These are phyloP conservation scores for Fusarium hainanense DNA, from an alignment of 2,329 filamentous ascomycete genomes.

Conservation along the genomic window DNA sequence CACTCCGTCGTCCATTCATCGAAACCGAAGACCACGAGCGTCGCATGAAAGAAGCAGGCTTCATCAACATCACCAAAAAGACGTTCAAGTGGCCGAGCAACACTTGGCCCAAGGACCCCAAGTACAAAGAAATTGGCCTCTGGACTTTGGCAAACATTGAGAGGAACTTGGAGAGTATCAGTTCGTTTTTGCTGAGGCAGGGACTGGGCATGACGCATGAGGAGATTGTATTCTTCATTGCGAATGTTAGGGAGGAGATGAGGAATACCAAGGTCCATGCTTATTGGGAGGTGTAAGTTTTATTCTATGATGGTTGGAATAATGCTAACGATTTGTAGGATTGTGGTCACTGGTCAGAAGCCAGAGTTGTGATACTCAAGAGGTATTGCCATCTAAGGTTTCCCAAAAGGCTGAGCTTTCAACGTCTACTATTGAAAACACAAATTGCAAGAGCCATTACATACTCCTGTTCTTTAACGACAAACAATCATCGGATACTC, in stretches of 20 bases:
- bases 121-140: slow-evolving; percentile 20
- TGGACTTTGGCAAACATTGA: slow-evolving; percentile 29
- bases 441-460: no score
- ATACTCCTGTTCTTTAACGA: no score
- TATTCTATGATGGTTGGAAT: accelerated
- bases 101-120: slow-evolving; percentile 28
- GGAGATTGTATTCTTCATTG: slow-evolving; percentile 15
- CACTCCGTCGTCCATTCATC: slow-evolving; percentile 6
- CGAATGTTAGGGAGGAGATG: slow-evolving; percentile 21
- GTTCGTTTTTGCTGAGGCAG: slow-evolving; percentile 1
- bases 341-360: slow-evolving; percentile 24
- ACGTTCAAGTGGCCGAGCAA: slow-evolving; percentile 26
- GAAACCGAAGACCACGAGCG: slow-evolving; percentile 18
- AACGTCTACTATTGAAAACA: no score
- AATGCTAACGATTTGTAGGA: neutral
- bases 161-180: slow-evolving; percentile 14
- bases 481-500: no score
- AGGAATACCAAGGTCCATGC: slow-evolving; percentile 9
- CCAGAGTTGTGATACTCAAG: neutral
- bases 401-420: no score
- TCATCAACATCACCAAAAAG: slow-evolving; percentile 5
- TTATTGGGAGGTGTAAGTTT: slow-evolving; percentile 30
- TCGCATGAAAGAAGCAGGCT: slow-evolving; percentile 12
- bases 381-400: no score
- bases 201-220: slow-evolving; percentile 21